Evolutionary conservation across 1,284 basidiomycete species (phyloP), one percentile per base, ranked within the genome.

Genomic region (Thecaphora frezii): DNA sequence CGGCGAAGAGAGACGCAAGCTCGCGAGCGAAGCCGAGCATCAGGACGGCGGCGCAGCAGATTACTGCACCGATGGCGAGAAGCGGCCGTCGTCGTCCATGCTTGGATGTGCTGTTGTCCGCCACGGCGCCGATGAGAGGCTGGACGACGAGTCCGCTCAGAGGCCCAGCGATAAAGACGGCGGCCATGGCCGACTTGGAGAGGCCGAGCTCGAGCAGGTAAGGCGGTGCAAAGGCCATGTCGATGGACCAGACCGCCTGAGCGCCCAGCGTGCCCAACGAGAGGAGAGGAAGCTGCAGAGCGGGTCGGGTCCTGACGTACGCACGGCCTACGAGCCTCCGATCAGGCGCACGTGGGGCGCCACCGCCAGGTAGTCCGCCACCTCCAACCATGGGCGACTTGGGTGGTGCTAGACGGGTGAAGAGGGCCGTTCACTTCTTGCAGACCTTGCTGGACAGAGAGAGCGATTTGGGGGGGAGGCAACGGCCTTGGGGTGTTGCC

Each of bases 21-120:
- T 78, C 70, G 26, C 65, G 51, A 2, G 75, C 66, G 51, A 73
- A 81, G 1, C 76, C 79, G 18, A 81, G 73, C 10, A 76, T 44
- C 8, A 79, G 51, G 26, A 80, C 65, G 10, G 70, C 63, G 16
- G 73, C n/a, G 40, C 70, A 67, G 46, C 76, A 74, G 26, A 74
- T 49, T 30, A 66, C 14, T n/a, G 69, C 66, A 1, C 76, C 73
- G 5, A 43, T 65, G 4, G 77, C 63, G 25, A 81, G 73, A 56
- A 74, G 79, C 1, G 81, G 80, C 28, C 80, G 56, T 1, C 81
- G 66, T 1, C 80, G 57, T 9, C 81, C 81, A 52, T 76, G 74
- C 1, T 54, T 43, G 7, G 69, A 74, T 25, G 73, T 75, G 60
- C 79, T 79, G 10, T 65, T 61, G 56, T 81, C 81, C 3, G 76